Base-by-base conservation (phyloP, 2,329 filamentous ascomycete genomes). In the Dactylonectria macrodidyma region DNA sequence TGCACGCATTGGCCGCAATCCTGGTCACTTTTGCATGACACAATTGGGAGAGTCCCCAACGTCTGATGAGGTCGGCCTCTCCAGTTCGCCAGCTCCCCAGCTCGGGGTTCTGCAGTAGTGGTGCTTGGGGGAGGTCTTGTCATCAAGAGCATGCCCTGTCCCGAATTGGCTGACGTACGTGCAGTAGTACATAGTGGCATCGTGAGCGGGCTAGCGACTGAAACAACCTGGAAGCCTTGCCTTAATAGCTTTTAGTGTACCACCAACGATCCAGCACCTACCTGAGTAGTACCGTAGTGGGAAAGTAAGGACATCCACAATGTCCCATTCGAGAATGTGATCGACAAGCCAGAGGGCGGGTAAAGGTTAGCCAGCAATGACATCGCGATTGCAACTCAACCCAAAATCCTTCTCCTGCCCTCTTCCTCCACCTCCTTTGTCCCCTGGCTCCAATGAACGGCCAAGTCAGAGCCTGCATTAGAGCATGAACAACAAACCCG, bases 151-250 rank as follows among this genome's bases (percentile, higher is more conserved):
- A 30, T 30, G 26, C 7, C 26, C 26, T 4, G 26, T 62, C 73
- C 73, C 57, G 70, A 72, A 68, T 44, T 62, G 65, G 73, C 34
- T 44, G 61, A 22, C 61, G 38, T 50, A 59, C 65, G 61, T 44
- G 71, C 46, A 57, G 26, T 30, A 30, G 26, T 7, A 30, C 4
- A 5, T 30, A 48, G 66, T 5, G 11, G 16, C 11, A 12, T 11
- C 36, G 22, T 47, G 50, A 57, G 36, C n/a, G 30, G 36, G 55
- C 48, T 59, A 34, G 26, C 26, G 26, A 30, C 7, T 30, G 26
- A 30, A 4, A 30, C 26, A 30, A 30, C 26, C 26, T 30, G 26
- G 26, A 30, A 30, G 26, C 26, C 4, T 30, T 30, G 26, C 7
- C 26, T 30, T 30, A 30, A 30, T 7, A 30, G 26, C 26, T 30